These are phyloP conservation scores for Cladosporium velox DNA, from an alignment of 2,329 filamentous ascomycete genomes.

Conservation along the genomic window DNA sequence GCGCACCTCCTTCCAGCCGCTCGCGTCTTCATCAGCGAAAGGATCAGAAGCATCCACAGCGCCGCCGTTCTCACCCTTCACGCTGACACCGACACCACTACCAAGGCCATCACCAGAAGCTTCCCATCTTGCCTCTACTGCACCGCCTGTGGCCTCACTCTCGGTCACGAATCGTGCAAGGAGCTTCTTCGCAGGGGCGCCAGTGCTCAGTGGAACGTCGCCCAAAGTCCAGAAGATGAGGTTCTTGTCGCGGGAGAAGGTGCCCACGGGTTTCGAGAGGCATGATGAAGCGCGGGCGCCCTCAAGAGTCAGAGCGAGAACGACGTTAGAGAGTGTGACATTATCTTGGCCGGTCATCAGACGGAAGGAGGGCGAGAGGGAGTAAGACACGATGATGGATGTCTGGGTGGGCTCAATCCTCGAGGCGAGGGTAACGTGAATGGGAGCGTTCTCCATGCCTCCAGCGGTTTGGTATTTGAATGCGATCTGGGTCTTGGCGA, in stretches of 20 bases:
- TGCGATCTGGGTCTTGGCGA: slow-evolving; percentile 70
- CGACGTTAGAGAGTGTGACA: slow-evolving; percentile 71
- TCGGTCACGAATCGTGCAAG: slow-evolving; percentile 81
- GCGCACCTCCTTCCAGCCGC: slow-evolving; percentile 67
- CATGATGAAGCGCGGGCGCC: slow-evolving; percentile 64
- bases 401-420: slow-evolving; percentile 81
- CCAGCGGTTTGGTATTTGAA: slow-evolving; percentile 87
- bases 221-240: slow-evolving; percentile 79
- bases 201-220: slow-evolving; percentile 66
- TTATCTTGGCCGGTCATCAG: slow-evolving; percentile 36
- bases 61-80: slow-evolving; percentile 45
- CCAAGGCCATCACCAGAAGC: slow-evolving; percentile 55
- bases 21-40: slow-evolving; percentile 65
- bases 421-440: slow-evolving; percentile 76
- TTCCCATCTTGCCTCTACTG: slow-evolving; percentile 84
- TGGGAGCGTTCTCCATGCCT: slow-evolving; percentile 61
- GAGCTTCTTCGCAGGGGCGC: slow-evolving; percentile 67
- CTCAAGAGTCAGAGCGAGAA: slow-evolving; percentile 71
- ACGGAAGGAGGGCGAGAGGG: slow-evolving; percentile 72
- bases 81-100: slow-evolving; percentile 63
- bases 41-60: slow-evolving; percentile 59
- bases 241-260: slow-evolving; percentile 73
- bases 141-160: slow-evolving; percentile 68
- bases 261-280: slow-evolving; percentile 78
- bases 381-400: slow-evolving; percentile 83